Evolutionary conservation across 192 early-diverging fungal species (phyloP).

Genomic region (Entomortierella lignicola): DNA sequence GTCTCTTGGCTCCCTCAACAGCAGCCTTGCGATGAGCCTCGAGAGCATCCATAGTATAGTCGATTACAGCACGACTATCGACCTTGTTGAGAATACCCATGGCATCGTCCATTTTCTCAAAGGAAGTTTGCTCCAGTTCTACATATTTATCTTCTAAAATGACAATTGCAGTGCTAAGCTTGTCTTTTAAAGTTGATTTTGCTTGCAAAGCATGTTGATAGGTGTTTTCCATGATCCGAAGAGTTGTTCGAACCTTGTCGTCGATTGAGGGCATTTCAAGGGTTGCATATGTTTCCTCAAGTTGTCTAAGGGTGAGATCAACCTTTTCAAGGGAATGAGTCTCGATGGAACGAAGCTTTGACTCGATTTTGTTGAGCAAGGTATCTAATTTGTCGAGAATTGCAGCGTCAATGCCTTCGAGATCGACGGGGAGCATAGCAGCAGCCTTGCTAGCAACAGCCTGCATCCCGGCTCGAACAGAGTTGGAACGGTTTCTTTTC

Average conservation of each 20-base stretch:
- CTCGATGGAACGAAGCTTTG: slow-evolving; percentile 43
- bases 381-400: slow-evolving; percentile 49
- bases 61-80: slow-evolving; percentile 53
- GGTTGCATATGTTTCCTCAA: slow-evolving; percentile 61
- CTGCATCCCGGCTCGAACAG: slow-evolving; percentile 40
- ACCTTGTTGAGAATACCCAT: slow-evolving; percentile 66
- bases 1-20: slow-evolving; percentile 63
- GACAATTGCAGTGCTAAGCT: slow-evolving; percentile 35
- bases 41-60: slow-evolving; percentile 63
- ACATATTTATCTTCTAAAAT: slow-evolving; percentile 54
- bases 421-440: slow-evolving; percentile 43
- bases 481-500: slow-evolving; percentile 47
- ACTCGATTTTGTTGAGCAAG: slow-evolving; percentile 44
- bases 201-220: slow-evolving; percentile 48
- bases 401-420: slow-evolving; percentile 48
- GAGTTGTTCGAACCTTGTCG: slow-evolving; percentile 41
- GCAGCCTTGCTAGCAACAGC: slow-evolving; percentile 50
- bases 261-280: slow-evolving; percentile 50
- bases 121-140: slow-evolving; percentile 54
- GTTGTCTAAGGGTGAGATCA: slow-evolving; percentile 52
- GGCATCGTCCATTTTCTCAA: slow-evolving; percentile 63
- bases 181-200: slow-evolving; percentile 35
- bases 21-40: slow-evolving; percentile 61
- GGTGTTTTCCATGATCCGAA: slow-evolving; percentile 37
- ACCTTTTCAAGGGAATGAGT: slow-evolving; percentile 53